phyloP scores from a whole-genome alignment of 108 stramenopile species.

The Pseudonitzschia multiseries region DNA sequence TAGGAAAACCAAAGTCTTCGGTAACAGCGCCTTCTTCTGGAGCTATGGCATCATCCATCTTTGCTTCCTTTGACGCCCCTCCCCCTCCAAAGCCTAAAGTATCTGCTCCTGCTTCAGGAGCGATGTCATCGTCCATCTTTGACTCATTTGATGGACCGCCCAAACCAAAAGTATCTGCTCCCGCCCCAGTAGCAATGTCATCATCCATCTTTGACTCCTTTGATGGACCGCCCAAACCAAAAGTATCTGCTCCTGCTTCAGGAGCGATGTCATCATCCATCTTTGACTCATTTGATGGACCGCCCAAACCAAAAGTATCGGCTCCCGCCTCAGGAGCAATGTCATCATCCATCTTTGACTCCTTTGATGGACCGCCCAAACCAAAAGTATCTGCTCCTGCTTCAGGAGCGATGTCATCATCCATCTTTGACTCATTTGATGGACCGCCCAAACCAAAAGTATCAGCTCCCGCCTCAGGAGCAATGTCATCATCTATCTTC shows the following conservation, averaged over 20 bases:
- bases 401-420: slow-evolving; percentile 18
- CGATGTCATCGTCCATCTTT: slow-evolving; percentile 46
- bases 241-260: slow-evolving; percentile 16
- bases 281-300: slow-evolving; percentile 41
- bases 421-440: slow-evolving; percentile 53
- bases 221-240: slow-evolving; percentile 36
- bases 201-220: slow-evolving; percentile 52
- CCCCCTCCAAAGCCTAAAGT: slow-evolving; percentile 32
- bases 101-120: slow-evolving; percentile 44
- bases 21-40: slow-evolving; percentile 1
- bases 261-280: slow-evolving; percentile 43
- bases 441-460: slow-evolving; percentile 19
- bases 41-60: slow-evolving; percentile 50
- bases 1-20: slow-evolving; percentile 10
- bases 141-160: slow-evolving; percentile 46
- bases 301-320: slow-evolving; percentile 25
- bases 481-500: slow-evolving; percentile 47
- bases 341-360: slow-evolving; percentile 62
- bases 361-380: slow-evolving; percentile 45
- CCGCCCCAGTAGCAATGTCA: background rate
- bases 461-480: background rate
- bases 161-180: slow-evolving; percentile 10
- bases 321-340: slow-evolving; percentile 18
- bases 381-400: slow-evolving; percentile 42
- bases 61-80: slow-evolving; percentile 51